Percentiles rank a stretch among this genome's conserved stretches.
Conservation (phyloP, 2,329 filamentous ascomycete genomes). For the Talaromyces amestolkiae region DNA sequence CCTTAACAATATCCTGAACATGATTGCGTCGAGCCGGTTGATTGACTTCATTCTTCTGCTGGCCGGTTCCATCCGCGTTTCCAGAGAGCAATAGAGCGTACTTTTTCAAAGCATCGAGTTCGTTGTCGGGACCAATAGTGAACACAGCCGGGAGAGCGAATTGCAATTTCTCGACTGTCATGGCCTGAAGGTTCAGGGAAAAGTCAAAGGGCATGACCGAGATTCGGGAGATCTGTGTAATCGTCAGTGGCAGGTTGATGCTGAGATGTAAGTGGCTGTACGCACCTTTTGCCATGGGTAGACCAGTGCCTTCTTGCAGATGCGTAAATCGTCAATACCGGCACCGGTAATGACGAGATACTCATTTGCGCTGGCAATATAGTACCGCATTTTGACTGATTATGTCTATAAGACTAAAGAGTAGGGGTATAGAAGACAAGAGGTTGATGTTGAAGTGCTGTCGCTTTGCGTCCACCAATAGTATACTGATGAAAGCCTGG, state of each 20-base stretch:
- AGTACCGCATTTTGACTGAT: constrained; percentile 53
- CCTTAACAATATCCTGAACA: constrained; percentile 81
- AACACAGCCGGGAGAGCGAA: constrained; percentile 81
- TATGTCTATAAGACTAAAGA: neutral
- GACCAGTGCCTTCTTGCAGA: constrained; percentile 74
- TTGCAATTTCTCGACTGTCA: constrained; percentile 85
- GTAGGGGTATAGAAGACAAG: neutral
- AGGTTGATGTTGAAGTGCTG: neutral
- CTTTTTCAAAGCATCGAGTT: constrained; percentile 68
- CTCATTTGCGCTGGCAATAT: constrained; percentile 71
- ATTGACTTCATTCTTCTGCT: constrained; percentile 38
- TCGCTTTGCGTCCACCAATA: neutral
- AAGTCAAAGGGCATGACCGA: constrained; percentile 65
- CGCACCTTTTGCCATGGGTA: constrained; percentile 64
- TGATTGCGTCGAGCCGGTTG: constrained; percentile 55
- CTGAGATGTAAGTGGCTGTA: neutral
- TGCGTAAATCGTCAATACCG: constrained; percentile 69
- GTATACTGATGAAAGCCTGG: neutral
- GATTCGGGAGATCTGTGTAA: constrained; percentile 33
- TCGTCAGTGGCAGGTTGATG: neutral
- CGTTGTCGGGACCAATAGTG: constrained; percentile 77
- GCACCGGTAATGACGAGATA: constrained; percentile 86
- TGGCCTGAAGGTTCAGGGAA: constrained; percentile 76
- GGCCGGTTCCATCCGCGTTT: constrained; percentile 48
- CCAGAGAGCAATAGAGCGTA: constrained; percentile 77